These are phyloP conservation scores for Raddia guianensis DNA, from an alignment of 176 grass and related monocot genomes.

Conservation along the genomic window DNA sequence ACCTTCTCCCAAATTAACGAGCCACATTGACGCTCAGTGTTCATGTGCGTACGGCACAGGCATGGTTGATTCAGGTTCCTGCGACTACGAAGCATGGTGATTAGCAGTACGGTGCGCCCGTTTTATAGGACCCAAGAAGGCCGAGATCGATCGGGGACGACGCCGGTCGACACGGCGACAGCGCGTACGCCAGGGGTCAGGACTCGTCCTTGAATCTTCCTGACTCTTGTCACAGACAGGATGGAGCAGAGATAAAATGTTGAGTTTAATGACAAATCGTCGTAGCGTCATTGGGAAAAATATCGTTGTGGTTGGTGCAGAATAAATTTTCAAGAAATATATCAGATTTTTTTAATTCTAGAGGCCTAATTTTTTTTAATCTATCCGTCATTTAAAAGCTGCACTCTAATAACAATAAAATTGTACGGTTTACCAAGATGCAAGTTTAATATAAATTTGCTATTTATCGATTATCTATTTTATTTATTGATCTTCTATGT, in stretches of 20 bases:
- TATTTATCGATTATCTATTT: no score
- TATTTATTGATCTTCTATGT: no score
- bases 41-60: not conserved
- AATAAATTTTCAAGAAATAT: no score
- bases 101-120: not conserved
- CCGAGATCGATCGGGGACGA: not conserved
- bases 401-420: no score
- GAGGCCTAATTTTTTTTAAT: no score
- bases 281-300: no score
- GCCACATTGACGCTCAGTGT: not conserved
- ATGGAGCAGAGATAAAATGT: not conserved
- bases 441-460: no score
- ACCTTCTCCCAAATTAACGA: not conserved
- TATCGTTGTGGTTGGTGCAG: no score
- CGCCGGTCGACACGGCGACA: conserved; percentile 28
- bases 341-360: no score
- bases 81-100: not conserved
- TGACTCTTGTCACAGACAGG: not conserved
- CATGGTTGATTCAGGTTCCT: not conserved
- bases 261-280: no score
- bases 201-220: conserved; percentile 16
- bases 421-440: no score
- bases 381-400: no score
- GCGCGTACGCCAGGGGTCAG: not conserved
- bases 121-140: not conserved